These are phyloP conservation scores for Eucalyptus marginata DNA, from an alignment of 345 rosid species.

Conservation along the genomic window DNA sequence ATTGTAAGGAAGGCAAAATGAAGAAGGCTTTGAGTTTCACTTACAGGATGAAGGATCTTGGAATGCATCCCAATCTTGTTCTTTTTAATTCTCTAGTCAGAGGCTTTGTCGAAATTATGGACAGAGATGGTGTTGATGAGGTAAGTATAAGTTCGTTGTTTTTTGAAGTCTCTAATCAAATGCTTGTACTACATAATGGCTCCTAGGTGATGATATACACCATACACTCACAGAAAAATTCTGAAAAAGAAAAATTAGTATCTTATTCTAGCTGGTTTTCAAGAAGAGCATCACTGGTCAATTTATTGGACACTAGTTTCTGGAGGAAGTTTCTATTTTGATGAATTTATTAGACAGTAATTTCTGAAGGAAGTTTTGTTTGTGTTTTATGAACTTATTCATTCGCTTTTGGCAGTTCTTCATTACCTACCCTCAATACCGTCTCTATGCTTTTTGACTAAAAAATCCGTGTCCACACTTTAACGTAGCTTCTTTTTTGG, in stretches of 20 bases:
- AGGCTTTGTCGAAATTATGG: conserved; percentile 50
- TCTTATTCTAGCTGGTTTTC: neutral
- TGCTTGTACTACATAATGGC: neutral
- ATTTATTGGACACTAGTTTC: neutral
- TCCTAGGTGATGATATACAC: neutral
- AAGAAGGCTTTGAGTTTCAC: conserved; percentile 53
- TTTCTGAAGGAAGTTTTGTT: neutral
- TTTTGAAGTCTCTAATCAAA: neutral
- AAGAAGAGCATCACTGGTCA: neutral
- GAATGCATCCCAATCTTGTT: conserved; percentile 68
- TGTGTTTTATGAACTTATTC: neutral
- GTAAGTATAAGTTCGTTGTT: conserved; percentile 10
- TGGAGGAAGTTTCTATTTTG: neutral
- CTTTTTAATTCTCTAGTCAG: conserved; percentile 69
- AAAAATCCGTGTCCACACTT: neutral
- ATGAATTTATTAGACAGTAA: neutral
- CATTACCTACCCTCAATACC: neutral
- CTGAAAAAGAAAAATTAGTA: neutral
- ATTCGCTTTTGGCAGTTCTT: neutral
- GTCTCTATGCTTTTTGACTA: neutral
- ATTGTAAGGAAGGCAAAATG: conserved; percentile 73
- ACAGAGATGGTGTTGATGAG: conserved; percentile 66
- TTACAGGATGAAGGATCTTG: conserved; percentile 64
- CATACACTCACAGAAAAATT: neutral
- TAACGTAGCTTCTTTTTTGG: neutral